Conservation (phyloP, 345 rosid species). For the Salix koriyanagi region DNA sequence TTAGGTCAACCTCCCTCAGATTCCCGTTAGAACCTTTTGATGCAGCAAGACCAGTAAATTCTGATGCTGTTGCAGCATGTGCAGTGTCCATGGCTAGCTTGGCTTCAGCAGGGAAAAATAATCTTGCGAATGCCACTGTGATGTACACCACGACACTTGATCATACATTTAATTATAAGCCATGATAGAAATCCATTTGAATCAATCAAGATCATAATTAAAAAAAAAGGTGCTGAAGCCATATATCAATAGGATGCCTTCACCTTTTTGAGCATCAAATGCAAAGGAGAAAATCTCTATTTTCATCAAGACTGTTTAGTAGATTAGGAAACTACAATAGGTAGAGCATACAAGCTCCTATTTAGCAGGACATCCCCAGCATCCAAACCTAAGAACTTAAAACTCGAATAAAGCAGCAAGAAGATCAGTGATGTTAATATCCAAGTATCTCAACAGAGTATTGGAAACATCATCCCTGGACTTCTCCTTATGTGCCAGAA, state of each 20-base stretch:
- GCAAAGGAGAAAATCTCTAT: background rate
- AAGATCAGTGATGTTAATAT: background rate
- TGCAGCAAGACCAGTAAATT: slow-evolving; percentile 56
- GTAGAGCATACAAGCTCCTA: background rate
- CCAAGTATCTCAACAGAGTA: background rate
- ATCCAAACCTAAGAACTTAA: background rate
- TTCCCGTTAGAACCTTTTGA: slow-evolving; percentile 57
- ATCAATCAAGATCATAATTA: background rate
- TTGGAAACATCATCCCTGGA: background rate
- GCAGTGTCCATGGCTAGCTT: slow-evolving; percentile 90
- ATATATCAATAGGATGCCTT: background rate
- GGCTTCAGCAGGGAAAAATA: slow-evolving; percentile 86
- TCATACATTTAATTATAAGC: background rate
- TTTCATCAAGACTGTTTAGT: background rate
- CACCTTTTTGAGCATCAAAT: background rate
- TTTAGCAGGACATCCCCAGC: background rate
- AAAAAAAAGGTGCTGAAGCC: background rate
- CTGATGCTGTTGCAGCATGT: slow-evolving; percentile 59
- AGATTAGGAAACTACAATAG: background rate
- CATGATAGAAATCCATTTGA: background rate
- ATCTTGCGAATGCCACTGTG: slow-evolving; percentile 84
- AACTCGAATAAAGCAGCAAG: background rate
- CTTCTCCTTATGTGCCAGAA: background rate
- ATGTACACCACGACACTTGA: slow-evolving; percentile 7
- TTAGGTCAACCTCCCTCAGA: slow-evolving; percentile 76